Conservation (phyloP, 1,139 yeast species). For the Suzukiozyma palmioleophila region DNA sequence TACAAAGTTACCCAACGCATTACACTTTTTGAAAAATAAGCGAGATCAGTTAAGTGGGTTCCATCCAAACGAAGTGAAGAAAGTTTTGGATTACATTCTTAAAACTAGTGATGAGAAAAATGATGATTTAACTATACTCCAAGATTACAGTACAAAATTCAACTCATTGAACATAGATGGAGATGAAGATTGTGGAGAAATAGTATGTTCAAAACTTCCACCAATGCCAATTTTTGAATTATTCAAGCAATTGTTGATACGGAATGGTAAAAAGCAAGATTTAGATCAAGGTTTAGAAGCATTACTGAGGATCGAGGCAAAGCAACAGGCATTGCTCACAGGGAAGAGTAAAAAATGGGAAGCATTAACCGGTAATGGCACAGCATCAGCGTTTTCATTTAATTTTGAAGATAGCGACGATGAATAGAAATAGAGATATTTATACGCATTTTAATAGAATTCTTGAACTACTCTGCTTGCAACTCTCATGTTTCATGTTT, state of each 20-base stretch:
- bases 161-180: slow-evolving; percentile 16
- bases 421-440: slow-evolving; percentile 9
- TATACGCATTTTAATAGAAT: neutral
- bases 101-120: slow-evolving; percentile 4
- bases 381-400: slow-evolving; percentile 22
- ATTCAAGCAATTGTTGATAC: slow-evolving; percentile 42
- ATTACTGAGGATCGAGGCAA: slow-evolving; percentile 17
- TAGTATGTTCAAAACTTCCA: slow-evolving; percentile 22
- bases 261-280: slow-evolving; percentile 27
- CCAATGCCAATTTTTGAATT: slow-evolving; percentile 57
- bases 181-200: slow-evolving; percentile 44
- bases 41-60: slow-evolving; percentile 78
- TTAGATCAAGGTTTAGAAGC: slow-evolving; percentile 30
- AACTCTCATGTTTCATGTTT: too few species aligned
- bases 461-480: too few species aligned
- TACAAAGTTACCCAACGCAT: slow-evolving; percentile 52
- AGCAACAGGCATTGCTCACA: slow-evolving; percentile 12
- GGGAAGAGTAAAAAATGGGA: slow-evolving; percentile 24
- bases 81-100: slow-evolving; percentile 22
- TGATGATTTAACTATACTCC: slow-evolving; percentile 12
- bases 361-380: slow-evolving; percentile 13
- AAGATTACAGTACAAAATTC: slow-evolving; percentile 16
- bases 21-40: slow-evolving; percentile 64
- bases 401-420: slow-evolving; percentile 23
- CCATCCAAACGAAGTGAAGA: slow-evolving; percentile 47